Percentiles rank a stretch among this genome's conserved stretches.
These are phyloP conservation scores for Plasmodium berghei DNA, from an alignment of 169 alveolate species.

Conservation along the genomic window DNA sequence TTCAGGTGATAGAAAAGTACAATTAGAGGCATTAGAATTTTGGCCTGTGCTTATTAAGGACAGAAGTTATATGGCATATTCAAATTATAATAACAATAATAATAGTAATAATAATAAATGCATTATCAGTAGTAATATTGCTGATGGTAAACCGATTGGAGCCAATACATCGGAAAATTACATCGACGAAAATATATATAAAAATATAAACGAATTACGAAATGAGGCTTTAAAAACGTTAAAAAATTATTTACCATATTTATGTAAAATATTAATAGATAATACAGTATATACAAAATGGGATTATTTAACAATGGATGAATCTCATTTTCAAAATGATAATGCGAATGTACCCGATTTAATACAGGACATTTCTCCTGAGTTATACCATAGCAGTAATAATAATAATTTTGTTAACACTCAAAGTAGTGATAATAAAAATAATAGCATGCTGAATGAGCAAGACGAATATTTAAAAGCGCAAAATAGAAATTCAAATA, in stretches of 20 bases:
- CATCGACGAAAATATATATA: constrained; percentile 61
- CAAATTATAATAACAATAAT: constrained; percentile 56
- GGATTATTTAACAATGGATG: constrained; percentile 92
- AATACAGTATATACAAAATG: constrained; percentile 88
- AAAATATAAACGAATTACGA: constrained; percentile 76
- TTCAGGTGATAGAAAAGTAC: constrained; percentile 82
- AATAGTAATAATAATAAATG: not conserved
- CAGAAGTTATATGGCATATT: constrained; percentile 77
- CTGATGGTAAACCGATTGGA: not conserved
- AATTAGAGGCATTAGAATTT: constrained; percentile 88
- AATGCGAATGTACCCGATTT: constrained; percentile 88
- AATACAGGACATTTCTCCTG: constrained; percentile 87
- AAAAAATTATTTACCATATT: constrained; percentile 73
- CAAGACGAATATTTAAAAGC: too few species aligned
- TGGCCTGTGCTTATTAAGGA: constrained; percentile 85
- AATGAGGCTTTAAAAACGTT: constrained; percentile 58
- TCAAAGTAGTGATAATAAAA: constrained; percentile 44
- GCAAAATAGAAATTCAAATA: not conserved
- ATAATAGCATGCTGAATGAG: constrained; percentile 24
- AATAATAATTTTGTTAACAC: constrained; percentile 71
- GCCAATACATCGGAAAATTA: constrained; percentile 28
- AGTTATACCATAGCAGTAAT: constrained; percentile 82
- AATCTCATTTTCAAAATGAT: constrained; percentile 90
- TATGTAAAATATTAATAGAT: constrained; percentile 81
- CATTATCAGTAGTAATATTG: not conserved